These are phyloP conservation scores for Leucocoprinus birnbaumii DNA, from an alignment of 768 basidiomycete species.

Conservation along the genomic window DNA sequence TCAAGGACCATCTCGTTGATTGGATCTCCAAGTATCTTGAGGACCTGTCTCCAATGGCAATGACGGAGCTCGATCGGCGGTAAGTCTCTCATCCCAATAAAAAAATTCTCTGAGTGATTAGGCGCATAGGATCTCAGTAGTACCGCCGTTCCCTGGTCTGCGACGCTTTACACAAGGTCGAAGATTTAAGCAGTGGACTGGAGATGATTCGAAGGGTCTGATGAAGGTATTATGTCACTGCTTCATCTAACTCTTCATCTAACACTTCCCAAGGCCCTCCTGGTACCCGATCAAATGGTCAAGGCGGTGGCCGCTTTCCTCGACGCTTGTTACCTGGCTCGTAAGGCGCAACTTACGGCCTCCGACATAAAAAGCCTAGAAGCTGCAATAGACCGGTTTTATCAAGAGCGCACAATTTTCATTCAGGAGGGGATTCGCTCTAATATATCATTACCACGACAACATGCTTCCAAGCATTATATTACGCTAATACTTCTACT, in stretches of 20 bases:
- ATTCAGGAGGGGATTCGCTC: conserved; percentile 11
- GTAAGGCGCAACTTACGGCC: conserved; percentile 2
- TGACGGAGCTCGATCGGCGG: conserved; percentile 7
- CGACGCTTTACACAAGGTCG: conserved; percentile 24
- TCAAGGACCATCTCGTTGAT: conserved; percentile 38
- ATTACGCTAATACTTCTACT: conserved; percentile 16
- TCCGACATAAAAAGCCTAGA: conserved; percentile 16
- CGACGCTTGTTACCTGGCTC: conserved; percentile 31
- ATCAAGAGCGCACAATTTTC: conserved; percentile 27
- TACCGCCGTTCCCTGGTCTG: conserved; percentile 19
- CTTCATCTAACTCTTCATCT: neutral
- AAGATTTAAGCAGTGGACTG: conserved; percentile 32
- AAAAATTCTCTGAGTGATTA: no score
- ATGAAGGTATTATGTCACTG: conserved; percentile 27
- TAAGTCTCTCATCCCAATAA: no score
- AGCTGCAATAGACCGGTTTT: conserved; percentile 19
- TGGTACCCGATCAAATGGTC: conserved; percentile 17
- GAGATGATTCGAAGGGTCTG: conserved; percentile 32
- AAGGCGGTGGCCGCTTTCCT: conserved; percentile 23
- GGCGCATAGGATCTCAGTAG: conserved; percentile 20
- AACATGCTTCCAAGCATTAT: conserved; percentile 23
- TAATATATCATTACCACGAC: conserved; percentile 19
- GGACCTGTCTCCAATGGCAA: neutral
- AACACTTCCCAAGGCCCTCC: no score
- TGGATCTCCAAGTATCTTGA: conserved; percentile 32